Evolutionary conservation across 768 basidiomycete genomes (phyloP).

Genomic region (Termitomyces sp.): DNA sequence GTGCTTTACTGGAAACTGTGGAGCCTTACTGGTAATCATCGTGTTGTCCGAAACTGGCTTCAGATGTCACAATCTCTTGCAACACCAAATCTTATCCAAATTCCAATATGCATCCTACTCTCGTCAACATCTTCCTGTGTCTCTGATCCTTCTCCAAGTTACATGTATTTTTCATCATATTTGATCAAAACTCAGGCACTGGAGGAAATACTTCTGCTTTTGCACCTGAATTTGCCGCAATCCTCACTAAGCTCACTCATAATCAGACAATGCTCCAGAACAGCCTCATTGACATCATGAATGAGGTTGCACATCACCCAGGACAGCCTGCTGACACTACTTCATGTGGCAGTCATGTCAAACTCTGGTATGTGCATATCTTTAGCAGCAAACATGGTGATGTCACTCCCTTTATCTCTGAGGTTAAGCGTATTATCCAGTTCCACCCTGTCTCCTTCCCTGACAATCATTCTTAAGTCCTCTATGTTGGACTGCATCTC

Average conservation of each 20-base stretch:
- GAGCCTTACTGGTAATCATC: too few species aligned
- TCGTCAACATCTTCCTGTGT: too few species aligned
- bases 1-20: too few species aligned
- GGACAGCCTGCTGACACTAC: not conserved
- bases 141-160: too few species aligned
- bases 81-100: too few species aligned
- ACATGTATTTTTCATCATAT: too few species aligned
- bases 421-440: not conserved
- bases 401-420: not conserved
- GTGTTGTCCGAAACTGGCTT: too few species aligned
- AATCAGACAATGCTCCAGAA: not conserved
- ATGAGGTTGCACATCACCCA: not conserved
- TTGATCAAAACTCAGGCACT: too few species aligned
- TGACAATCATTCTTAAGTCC: not conserved
- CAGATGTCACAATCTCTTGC: too few species aligned
- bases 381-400: not conserved
- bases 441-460: not conserved
- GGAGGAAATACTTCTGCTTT: too few species aligned
- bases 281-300: not conserved
- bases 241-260: not conserved
- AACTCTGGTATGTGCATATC: not conserved
- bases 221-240: not conserved
- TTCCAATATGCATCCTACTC: too few species aligned
- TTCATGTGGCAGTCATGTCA: not conserved
- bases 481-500: not conserved